Conservation (phyloP, 352 stramenopile genomes). For the Globisporangium apiculatum region DNA sequence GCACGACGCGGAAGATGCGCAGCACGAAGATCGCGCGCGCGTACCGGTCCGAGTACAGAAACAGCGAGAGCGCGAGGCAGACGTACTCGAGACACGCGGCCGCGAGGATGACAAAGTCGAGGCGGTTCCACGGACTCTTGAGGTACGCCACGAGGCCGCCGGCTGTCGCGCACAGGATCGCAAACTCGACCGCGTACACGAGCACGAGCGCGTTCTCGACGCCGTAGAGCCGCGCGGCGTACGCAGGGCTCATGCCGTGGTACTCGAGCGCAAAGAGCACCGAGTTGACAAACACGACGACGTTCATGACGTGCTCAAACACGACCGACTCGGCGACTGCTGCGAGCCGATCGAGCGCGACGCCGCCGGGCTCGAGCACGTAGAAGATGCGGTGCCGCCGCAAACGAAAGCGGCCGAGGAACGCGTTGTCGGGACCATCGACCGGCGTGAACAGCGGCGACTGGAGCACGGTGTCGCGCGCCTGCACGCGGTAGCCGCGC, state of each 20-base stretch:
- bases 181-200: conserved; percentile 62
- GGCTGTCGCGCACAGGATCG: conserved; percentile 45
- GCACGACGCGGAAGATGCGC: conserved; percentile 68
- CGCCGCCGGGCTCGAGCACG: conserved; percentile 39
- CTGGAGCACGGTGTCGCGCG: conserved; percentile 28
- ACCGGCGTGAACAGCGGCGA: conserved; percentile 42
- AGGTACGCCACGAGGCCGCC: conserved; percentile 60
- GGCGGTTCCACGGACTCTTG: conserved; percentile 74
- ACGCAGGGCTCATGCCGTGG: conserved; percentile 50
- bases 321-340: conserved; percentile 40
- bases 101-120: conserved; percentile 68
- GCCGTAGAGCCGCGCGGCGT: conserved; percentile 50
- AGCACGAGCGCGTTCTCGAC: conserved; percentile 65
- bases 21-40: conserved; percentile 69
- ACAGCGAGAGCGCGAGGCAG: conserved; percentile 43
- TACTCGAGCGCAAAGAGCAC: conserved; percentile 76
- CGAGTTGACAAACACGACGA: conserved; percentile 66
- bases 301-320: conserved; percentile 78
- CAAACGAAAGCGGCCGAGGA: conserved; percentile 48
- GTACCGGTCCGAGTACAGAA: conserved; percentile 61
- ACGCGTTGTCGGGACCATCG: conserved; percentile 43
- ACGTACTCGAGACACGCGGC: conserved; percentile 61
- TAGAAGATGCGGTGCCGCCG: conserved; percentile 62
- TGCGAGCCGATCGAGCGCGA: conserved; percentile 41
- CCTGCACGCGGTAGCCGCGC: conserved; percentile 21